phyloP scores from a whole-genome alignment of 148 eudicot species.

The Persicaria tinctoria region DNA sequence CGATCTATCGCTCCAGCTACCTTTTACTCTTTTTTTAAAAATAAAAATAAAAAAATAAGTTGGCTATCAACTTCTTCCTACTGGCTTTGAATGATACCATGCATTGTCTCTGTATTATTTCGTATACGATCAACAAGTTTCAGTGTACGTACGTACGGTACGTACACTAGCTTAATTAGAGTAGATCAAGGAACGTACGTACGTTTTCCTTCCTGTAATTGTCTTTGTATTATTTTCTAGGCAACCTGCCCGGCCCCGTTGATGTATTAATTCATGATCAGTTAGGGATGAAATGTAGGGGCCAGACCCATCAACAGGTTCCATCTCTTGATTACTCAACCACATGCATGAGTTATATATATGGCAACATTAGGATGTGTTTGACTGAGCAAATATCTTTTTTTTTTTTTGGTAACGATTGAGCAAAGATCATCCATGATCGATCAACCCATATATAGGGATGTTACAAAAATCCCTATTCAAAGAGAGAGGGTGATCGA shows the following conservation, averaged over 20 bases:
- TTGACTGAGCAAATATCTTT: too few species aligned
- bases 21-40: not conserved
- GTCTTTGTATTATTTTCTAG: not conserved
- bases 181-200: not conserved
- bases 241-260: not conserved
- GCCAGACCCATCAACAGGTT: too few species aligned
- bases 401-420: too few species aligned
- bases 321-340: too few species aligned
- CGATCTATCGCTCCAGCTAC: not conserved
- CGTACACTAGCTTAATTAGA: too few species aligned
- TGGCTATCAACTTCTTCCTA: slow-evolving; percentile 9
- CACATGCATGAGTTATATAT: too few species aligned
- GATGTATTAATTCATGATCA: not conserved
- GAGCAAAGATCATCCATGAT: too few species aligned
- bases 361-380: too few species aligned
- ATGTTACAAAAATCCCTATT: too few species aligned
- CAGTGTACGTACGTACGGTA: not conserved
- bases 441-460: too few species aligned
- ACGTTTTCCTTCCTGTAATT: not conserved
- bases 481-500: too few species aligned
- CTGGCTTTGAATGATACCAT: not conserved
- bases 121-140: not conserved
- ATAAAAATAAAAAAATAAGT: not conserved
- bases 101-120: too few species aligned
- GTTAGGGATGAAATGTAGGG: not conserved